Conservation (phyloP, 371 early-diverging fungal genomes). For the Dichotomocladium elegans region DNA sequence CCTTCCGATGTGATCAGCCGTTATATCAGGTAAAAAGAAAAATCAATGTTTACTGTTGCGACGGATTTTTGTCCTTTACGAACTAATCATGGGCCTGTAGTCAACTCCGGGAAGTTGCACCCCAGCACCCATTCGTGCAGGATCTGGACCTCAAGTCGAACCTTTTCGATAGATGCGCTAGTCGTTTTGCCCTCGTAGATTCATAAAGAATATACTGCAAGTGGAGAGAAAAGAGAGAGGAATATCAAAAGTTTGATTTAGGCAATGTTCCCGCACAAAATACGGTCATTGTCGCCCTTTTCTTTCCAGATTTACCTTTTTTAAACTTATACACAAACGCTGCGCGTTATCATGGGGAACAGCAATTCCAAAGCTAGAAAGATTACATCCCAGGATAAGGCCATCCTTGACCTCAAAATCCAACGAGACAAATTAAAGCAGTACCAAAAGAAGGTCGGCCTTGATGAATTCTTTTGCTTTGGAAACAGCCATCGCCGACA, state of each 20-base stretch:
- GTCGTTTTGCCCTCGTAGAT: conserved; percentile 38
- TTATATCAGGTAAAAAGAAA: conserved; percentile 59
- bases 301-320: too few relatives aligned
- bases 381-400: conserved; percentile 85
- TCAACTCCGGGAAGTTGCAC: conserved; percentile 78
- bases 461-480: neutral
- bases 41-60: neutral
- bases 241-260: too few relatives aligned
- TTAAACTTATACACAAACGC: too few relatives aligned
- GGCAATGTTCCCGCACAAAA: too few relatives aligned
- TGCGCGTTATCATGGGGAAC: conserved; percentile 1
- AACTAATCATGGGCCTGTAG: conserved; percentile 34
- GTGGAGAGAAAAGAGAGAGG: too few relatives aligned
- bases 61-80: neutral
- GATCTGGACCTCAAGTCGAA: conserved; percentile 76
- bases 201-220: conserved; percentile 27
- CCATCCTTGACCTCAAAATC: conserved; percentile 91
- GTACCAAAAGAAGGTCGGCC: conserved; percentile 66
- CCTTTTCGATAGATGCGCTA: conserved; percentile 73
- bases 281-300: too few relatives aligned
- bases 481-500: neutral
- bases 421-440: conserved; percentile 91
- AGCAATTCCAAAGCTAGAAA: conserved; percentile 40
- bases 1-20: conserved; percentile 62
- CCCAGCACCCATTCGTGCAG: conserved; percentile 73